Base-by-base conservation (phyloP, 169 alveolate species). In the Cardiosporidium cionae region DNA sequence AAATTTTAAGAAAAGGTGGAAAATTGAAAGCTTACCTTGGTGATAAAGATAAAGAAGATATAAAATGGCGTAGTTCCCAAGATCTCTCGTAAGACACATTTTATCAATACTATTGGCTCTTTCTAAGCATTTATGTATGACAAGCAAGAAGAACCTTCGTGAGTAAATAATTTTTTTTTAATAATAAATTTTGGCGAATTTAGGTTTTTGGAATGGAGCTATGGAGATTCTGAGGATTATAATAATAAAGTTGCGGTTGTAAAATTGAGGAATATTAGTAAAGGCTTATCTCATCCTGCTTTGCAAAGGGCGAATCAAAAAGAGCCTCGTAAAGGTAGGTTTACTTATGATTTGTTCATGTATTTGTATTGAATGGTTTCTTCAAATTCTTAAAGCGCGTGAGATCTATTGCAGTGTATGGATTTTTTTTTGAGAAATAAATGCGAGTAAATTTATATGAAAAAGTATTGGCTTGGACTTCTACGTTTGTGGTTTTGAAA, bases 201-300 rank as follows among this genome's bases (percentile, higher is more conserved):
- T 75, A 81, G 81, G 79, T 78, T 82, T 27, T 84, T 92, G 52
- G 96, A 92, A 84, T 92, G 96, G 96, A 85, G 87, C 36, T 62
- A 85, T 34, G 93, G 93, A 9, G 92, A 88, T 4, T 88, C 87
- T 52, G 37, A 74, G 37, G 95, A 92, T 7, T 88, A 62, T 80
- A 80, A 85, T 65, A 83, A 86, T 79, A 87, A 91, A 53, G 74
- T 92, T 36, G 85, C 96, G 0, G 82, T 92, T 34, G 91, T 86
- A 4, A 87, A 94, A 65, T 87, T 92, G 62, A 84, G 93, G 68
- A 92, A 92, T 80, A 90, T 92, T 65, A 88, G 94, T 32, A 88
- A 92, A 67, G 96, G 96, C 31, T 79, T 92, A 25, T 82, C 82
- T 23, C 93, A 90, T 73, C 93, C 94, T 2, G 83, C 85, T 32